Base-by-base conservation (phyloP, 1,284 basidiomycete genomes). In the Takashimella koratensis region DNA sequence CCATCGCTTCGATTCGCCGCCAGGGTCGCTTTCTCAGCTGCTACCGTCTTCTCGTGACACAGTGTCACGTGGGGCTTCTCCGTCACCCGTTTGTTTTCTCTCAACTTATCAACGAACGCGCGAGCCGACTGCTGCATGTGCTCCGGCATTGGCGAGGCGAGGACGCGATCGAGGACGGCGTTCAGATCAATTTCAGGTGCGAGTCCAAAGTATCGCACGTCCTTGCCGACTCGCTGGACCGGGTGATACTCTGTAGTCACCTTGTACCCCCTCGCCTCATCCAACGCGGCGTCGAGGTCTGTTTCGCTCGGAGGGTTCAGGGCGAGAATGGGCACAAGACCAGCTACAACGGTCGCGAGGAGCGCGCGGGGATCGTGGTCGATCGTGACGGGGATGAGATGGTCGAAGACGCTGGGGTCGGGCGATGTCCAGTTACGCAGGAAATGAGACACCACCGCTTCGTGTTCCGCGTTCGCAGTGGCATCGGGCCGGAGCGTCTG, bases 11-110 rank as follows among this genome's bases (percentile, higher is more conserved):
- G 21, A 4, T 47, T 44, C 2, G 43, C 24, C 1, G 30, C 43
- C 24, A 57, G 55, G 8, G 42, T 21, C 10, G 6, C 42, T 4
- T 53, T 77, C 4, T 74, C 70, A 4, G 49, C 58, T 42, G 80
- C 78, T 3, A 87, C 77, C 22, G 76, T 71, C 23, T 85, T 86
- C 58, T 76, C 74, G 71, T 98, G 95, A 6, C 87, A 84, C 50
- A 98, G 77, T 0, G 95, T 98, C 51, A 97, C 79, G 71, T 98
- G 95, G 1, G 94, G 92, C 4, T 80, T 75, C 12, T 71, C 63
- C 3, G 82, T 76, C 20, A 95, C 69, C 12, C 90, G 79, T 3
- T 78, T 67, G 0, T 73, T 71, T 5, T 84, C 53, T 40, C 80
- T 77, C 23, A 93, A 66, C 5, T 65, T 51, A 0, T 73, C 62